Evolutionary conservation across 1,284 basidiomycete species (phyloP), one percentile per base, ranked within the genome.

Genomic region (Ceratobasidium sp.): DNA sequence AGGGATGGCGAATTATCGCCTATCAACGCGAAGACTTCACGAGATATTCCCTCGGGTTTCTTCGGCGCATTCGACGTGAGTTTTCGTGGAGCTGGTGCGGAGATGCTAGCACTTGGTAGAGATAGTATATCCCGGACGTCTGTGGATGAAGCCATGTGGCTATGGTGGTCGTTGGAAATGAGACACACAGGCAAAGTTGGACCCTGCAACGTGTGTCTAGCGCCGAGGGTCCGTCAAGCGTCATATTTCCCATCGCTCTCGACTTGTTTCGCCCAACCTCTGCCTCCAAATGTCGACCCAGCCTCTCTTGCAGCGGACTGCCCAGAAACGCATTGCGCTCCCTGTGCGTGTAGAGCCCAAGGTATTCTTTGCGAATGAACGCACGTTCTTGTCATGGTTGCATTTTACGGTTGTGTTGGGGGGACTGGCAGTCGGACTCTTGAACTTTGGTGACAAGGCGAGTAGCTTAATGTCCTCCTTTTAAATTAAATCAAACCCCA

Each of bases 371-470:
- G 96, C 96, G 59, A 97, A 97, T 80, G 94, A 96, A 82, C 89
- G 90, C 42, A 76, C 95, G 2, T 98, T 97, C 82, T 85, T 98
- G 59, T 96, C 94, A 86, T 97, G 95, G 95, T 86, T 96, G 73
- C 93, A 96, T 81, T 96, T 96, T 80, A 94, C 95, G 42, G 94
- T 98, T 81, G 93, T 97, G 73, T 88, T 97, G 16, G 95, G 95
- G 25, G 84, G 95, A 74, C 86, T 98, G 54, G 92, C 95, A 0
- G 94, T 98, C n/a, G 96, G 96, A n/a, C 83, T 98, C 74, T 84
- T 98, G 76, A 98, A 97, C 82, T 98, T 98, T 83, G 95, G 95
- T 75, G 95, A 98, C 81, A 92, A 92, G 85, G 93, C 90, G 71
- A 72, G 84, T 78, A n/a, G 4, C 21, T 2, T n/a, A 1, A 21